phyloP scores from a whole-genome alignment of 2,329 filamentous ascomycete genomes.

The Aspergillus alliaceus region DNA sequence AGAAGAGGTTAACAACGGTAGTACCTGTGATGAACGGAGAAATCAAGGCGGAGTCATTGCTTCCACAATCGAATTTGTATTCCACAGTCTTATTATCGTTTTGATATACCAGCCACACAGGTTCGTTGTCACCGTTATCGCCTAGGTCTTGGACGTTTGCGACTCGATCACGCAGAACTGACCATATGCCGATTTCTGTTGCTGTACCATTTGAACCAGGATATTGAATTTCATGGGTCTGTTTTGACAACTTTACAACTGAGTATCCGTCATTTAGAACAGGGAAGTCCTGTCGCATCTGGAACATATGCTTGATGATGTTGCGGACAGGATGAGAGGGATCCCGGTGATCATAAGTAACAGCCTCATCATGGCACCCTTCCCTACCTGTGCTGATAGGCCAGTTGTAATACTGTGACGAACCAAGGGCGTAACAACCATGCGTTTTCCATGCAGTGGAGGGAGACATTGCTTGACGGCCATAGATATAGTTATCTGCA shows the following conservation, averaged over 20 bases:
- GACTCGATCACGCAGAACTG: constrained; percentile 54
- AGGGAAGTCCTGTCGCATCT: constrained; percentile 57
- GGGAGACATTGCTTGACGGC: constrained; percentile 62
- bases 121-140: constrained; percentile 44
- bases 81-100: constrained; percentile 50
- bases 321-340: constrained; percentile 62
- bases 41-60: constrained; percentile 51
- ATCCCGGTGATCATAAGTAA: constrained; percentile 63
- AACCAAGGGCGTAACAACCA: constrained; percentile 61
- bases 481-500: constrained; percentile 65
- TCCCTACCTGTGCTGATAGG: constrained; percentile 54
- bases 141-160: constrained; percentile 54
- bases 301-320: constrained; percentile 62
- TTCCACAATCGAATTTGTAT: constrained; percentile 60
- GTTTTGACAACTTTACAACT: constrained; percentile 57
- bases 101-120: constrained; percentile 47
- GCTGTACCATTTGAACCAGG: constrained; percentile 54
- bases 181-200: constrained; percentile 63
- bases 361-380: constrained; percentile 59
- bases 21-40: constrained; percentile 56
- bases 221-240: constrained; percentile 52
- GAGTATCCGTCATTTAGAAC: constrained; percentile 61
- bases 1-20: constrained; percentile 63
- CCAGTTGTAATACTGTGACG: constrained; percentile 59
- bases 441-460: constrained; percentile 64